Evolutionary conservation across 352 stramenopile species (phyloP), one percentile per base, ranked within the genome.

Genomic region (Pythium aquatile): DNA sequence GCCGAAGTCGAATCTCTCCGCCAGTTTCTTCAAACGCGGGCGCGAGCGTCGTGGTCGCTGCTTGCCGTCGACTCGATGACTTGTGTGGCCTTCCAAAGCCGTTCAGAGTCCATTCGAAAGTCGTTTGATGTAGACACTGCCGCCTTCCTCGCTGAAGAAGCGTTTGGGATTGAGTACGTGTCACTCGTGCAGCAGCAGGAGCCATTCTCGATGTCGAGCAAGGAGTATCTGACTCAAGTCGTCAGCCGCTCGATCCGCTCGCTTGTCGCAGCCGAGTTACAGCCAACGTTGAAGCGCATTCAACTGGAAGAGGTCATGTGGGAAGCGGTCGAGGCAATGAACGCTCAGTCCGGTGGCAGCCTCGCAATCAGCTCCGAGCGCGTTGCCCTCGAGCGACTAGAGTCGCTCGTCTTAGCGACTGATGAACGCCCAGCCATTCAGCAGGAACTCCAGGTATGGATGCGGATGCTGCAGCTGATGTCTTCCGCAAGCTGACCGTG

Each of bases 341-440:
- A 66, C 17, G 39, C 30, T 24, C 58, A 66, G 29, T 44, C 64
- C 1, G 37, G 62, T 32, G 67, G 68, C 37, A 58, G 57, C 48
- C 55, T 87, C 65, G 61, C 66, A 1, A 57, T 70, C 28, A 83
- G 77, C 47, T 79, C 76, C 28, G 80, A 91, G 68, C 72, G 62
- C 58, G 66, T 78, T 32, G 82, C 68, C 0, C 65, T 88, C 9
- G 65, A 85, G 13, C 79, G 79, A 20, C 58, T 91, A 13, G 77
- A 82, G 37, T 63, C 72, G 14, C 66, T 91, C 14, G 66, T 91
- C 2, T 5, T 28, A 16, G 72, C 63, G 5, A 70, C 57, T 29
- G 75, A 74, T 16, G 71, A 70, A 35, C 77, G 76, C 24, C 83
- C 83, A 53, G 80, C 83, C 26, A 85, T 91, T 61, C 83, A 91